phyloP scores from a whole-genome alignment of 192 early-diverging fungal species.

The Spizellomyces sp. region DNA sequence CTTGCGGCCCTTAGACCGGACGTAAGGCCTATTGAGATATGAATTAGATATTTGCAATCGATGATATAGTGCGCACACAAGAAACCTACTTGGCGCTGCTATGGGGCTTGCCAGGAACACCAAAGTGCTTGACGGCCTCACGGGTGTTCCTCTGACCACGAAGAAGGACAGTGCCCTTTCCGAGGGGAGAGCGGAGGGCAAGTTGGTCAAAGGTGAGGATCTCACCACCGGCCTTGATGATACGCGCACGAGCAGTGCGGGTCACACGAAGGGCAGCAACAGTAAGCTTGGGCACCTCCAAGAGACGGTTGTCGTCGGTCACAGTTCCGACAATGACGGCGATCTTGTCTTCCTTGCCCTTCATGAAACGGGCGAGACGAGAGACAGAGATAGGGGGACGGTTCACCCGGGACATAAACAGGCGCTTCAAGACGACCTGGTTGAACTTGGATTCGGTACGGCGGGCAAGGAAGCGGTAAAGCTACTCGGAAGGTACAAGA shows the following conservation, averaged over 20 bases:
- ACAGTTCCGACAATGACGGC: slow-evolving; percentile 95
- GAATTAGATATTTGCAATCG: background rate
- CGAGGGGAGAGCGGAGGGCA: slow-evolving; percentile 96
- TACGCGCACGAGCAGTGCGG: slow-evolving; percentile 93
- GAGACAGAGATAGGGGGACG: slow-evolving; percentile 93
- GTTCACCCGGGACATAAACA: slow-evolving; percentile 98
- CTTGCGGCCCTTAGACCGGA: slow-evolving; percentile 99
- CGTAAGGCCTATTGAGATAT: slow-evolving; percentile 72
- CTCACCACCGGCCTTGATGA: slow-evolving; percentile 99
- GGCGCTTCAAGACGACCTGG: slow-evolving; percentile 97
- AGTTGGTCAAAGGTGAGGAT: slow-evolving; percentile 98
- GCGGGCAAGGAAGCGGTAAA: slow-evolving; percentile 99
- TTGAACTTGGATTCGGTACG: slow-evolving; percentile 98
- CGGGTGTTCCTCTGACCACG: slow-evolving; percentile 93
- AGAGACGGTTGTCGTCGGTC: slow-evolving; percentile 93
- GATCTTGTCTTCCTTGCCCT: slow-evolving; percentile 84
- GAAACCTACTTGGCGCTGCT: slow-evolving; percentile 62
- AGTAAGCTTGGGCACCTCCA: slow-evolving; percentile 92
- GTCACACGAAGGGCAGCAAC: slow-evolving; percentile 95
- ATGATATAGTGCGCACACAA: background rate
- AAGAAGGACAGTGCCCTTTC: slow-evolving; percentile 92
- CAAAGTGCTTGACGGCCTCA: slow-evolving; percentile 99
- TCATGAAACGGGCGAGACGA: slow-evolving; percentile 76
- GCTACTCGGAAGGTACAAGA: slow-evolving; percentile 43
- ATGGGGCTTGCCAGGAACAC: slow-evolving; percentile 75